Percentiles rank a stretch among this genome's conserved stretches.
Conservation (phyloP, 805 yeast genomes). For the Citeromyces nyonsensis region DNA sequence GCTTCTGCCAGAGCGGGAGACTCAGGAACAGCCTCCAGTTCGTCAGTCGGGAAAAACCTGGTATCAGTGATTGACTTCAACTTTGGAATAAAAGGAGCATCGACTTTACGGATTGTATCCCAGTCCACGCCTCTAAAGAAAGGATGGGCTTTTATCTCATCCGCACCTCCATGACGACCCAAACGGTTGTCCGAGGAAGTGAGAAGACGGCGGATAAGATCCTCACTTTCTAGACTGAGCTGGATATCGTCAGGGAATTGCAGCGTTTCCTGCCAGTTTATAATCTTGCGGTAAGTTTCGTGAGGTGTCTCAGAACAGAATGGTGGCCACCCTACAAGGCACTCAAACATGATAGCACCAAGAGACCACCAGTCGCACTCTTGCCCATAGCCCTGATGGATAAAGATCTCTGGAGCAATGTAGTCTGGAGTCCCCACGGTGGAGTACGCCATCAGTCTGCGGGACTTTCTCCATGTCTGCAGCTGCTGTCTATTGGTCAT, state of each 20-base stretch:
- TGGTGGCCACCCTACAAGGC: constrained; percentile 95
- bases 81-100: constrained; percentile 89
- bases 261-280: constrained; percentile 81
- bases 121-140: constrained; percentile 94
- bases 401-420: constrained; percentile 88
- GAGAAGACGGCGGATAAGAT: constrained; percentile 60
- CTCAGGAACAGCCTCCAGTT: constrained; percentile 87
- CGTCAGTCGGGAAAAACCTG: constrained; percentile 95
- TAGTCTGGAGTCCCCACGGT: constrained; percentile 96
- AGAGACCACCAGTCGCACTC: constrained; percentile 98
- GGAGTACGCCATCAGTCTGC: constrained; percentile 88
- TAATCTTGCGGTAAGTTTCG: constrained; percentile 81
- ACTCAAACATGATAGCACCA: constrained; percentile 94
- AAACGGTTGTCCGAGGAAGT: constrained; percentile 68
- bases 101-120: constrained; percentile 75
- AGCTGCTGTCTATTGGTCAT: constrained; percentile 91
- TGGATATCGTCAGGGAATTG: constrained; percentile 88
- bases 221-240: constrained; percentile 78
- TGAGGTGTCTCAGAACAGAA: constrained; percentile 91
- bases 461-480: constrained; percentile 89
- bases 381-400: constrained; percentile 90
- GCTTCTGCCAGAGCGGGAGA: constrained; percentile 62
- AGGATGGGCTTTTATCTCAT: constrained; percentile 80
- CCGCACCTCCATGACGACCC: constrained; percentile 86
- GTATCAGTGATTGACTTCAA: constrained; percentile 89